Evolutionary conservation across 768 basidiomycete species (phyloP).

Genomic region (Boletus insuetus): DNA sequence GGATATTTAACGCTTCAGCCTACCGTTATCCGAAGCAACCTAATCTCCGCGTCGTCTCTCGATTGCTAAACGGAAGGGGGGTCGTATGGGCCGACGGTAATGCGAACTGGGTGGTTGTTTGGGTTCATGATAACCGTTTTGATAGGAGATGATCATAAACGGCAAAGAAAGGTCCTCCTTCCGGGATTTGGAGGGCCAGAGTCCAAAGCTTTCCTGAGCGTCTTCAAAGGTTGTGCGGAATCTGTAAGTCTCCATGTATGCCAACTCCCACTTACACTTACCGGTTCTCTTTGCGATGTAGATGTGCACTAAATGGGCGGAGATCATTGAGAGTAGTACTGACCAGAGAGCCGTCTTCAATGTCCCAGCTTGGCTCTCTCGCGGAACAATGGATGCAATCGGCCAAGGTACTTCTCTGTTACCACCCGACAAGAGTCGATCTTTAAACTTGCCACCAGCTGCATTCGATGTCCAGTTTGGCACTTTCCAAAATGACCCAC

Average conservation of each 20-base stretch:
- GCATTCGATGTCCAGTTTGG: slow-evolving; percentile 52
- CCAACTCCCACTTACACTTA: background rate
- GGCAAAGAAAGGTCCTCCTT: slow-evolving; percentile 53
- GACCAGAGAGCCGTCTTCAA: slow-evolving; percentile 20
- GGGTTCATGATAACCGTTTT: slow-evolving; percentile 4
- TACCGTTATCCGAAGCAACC: slow-evolving; percentile 41
- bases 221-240: slow-evolving; percentile 42
- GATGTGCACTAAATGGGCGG: slow-evolving; percentile 26
- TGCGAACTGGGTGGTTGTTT: background rate
- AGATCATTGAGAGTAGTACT: slow-evolving; percentile 8
- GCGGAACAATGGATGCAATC: slow-evolving; percentile 49
- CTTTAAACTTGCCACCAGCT: slow-evolving; percentile 20
- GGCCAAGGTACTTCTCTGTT: slow-evolving; percentile 38
- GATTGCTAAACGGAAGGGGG: slow-evolving; percentile 31
- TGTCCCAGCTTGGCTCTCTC: slow-evolving; percentile 34
- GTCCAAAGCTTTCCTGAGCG: slow-evolving; percentile 46
- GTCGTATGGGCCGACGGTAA: slow-evolving; percentile 42
- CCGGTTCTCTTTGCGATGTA: background rate
- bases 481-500: slow-evolving; percentile 5
- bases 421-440: background rate
- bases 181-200: slow-evolving; percentile 55
- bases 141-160: slow-evolving; percentile 44
- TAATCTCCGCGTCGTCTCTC: slow-evolving; percentile 20
- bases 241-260: slow-evolving; percentile 13
- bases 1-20: slow-evolving; percentile 41